Evolutionary conservation across 176 grass and related monocot species (phyloP).

Genomic region (Carex kokanica): DNA sequence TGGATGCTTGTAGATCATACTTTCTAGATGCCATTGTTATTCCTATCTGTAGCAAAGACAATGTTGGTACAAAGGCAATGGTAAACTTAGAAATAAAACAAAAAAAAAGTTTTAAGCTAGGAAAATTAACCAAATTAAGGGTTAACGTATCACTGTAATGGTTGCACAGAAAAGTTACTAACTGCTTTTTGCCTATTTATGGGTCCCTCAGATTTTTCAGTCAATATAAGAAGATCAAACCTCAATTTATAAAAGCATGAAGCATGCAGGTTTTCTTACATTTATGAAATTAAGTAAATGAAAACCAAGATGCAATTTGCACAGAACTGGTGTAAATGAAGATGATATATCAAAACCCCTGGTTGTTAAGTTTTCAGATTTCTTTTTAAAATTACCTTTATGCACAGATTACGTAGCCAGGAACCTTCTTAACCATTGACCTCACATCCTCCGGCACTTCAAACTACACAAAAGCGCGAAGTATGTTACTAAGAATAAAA

Average conservation of each 20-base stretch:
- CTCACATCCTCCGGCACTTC: constrained; percentile 69
- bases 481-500: constrained; percentile 12
- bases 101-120: background rate
- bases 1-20: constrained; percentile 59
- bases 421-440: constrained; percentile 49
- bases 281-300: background rate
- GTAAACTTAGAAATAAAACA: background rate
- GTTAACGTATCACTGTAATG: background rate
- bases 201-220: background rate
- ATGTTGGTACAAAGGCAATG: background rate
- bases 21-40: constrained; percentile 73
- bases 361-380: background rate
- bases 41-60: constrained; percentile 58
- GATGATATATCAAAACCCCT: background rate
- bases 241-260: background rate
- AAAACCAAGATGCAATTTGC: background rate
- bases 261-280: background rate
- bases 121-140: background rate
- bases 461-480: constrained; percentile 49
- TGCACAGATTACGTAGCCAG: constrained; percentile 83
- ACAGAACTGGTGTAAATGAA: background rate
- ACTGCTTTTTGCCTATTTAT: background rate
- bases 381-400: constrained; percentile 51
- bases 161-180: background rate
- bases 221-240: background rate